Percentiles rank a stretch among this genome's conserved stretches.
These are phyloP conservation scores for Oryza australiensis DNA, from an alignment of 176 grass and related monocot species.

Conservation along the genomic window DNA sequence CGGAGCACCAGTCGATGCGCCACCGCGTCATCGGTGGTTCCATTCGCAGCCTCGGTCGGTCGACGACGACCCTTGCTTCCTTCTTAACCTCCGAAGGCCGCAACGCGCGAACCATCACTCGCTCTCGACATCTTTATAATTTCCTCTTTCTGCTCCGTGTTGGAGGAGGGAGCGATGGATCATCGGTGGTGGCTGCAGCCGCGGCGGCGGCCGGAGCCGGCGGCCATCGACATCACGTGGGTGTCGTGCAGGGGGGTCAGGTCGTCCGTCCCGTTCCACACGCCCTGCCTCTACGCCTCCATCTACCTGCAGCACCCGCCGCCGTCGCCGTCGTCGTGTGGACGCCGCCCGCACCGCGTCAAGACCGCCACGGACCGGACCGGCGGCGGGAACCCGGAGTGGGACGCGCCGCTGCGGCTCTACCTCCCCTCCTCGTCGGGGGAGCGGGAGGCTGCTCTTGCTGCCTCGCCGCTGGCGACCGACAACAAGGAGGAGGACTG, in stretches of 20 bases:
- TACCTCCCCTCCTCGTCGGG: neutral
- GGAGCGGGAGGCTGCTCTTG: neutral
- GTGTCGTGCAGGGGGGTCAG: conserved; percentile 59
- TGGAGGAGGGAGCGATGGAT: neutral
- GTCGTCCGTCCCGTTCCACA: conserved; percentile 53
- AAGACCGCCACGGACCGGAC: conserved; percentile 52
- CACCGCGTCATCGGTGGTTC: neutral
- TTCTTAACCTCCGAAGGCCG: neutral
- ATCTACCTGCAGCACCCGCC: conserved; percentile 33
- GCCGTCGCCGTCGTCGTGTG: neutral
- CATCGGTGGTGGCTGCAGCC: neutral
- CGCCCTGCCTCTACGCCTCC: conserved; percentile 59
- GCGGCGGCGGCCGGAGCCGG: conserved; percentile 10
- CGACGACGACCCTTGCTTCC: neutral
- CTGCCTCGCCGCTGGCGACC: neutral
- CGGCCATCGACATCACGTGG: conserved; percentile 56
- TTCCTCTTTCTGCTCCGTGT: too few relatives aligned
- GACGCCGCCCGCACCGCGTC: conserved; percentile 41
- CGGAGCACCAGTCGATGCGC: too few relatives aligned
- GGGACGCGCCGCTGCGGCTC: conserved; percentile 63
- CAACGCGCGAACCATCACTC: neutral
- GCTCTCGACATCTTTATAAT: neutral
- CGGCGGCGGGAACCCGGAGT: conserved; percentile 57
- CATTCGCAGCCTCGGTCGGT: too few relatives aligned
- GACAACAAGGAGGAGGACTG: neutral